Base-by-base conservation (phyloP, 306 rosid species). In the Cucurbita argyrosperma region DNA sequence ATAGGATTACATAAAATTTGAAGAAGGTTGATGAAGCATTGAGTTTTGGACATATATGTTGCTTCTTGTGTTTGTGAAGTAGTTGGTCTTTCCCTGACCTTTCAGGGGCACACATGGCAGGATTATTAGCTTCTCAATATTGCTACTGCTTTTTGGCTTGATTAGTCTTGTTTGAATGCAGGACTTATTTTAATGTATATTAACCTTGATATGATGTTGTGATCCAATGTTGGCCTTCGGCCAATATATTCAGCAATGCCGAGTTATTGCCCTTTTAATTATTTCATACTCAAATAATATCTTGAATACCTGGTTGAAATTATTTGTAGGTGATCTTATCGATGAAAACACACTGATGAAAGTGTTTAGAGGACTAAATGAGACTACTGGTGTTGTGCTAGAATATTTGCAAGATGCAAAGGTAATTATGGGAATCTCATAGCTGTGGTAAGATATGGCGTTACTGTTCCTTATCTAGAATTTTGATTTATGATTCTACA, bases 321-420 rank as follows among this genome's bases (percentile, higher is more conserved):
- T 51, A 71, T 68, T 67, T 77, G 37, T 50, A 89, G 98, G 86
- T 18, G 74, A 79, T 77, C 77, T 82, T 67, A 83, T 90, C 63
- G 82, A 86, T 77, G 98, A 87, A 62, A 78, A 76, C 80, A 87
- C 88, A 19, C 51, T 77, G 42, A 83, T 72, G 70, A 86, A 75
- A 79, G 83, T 89, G 85, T 85, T 90, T 75, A 76, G 49, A 40
- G 97, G 89, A 68, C 96, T 94, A 66, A 85, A 90, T 81, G 97
- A 90, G 88, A 94, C 98, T 39, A 72, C 82, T 80, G 82, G 64
- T 64, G 84, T 88, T 40, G 90, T 90, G 82, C 82, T 94, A 63
- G 97, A 94, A 77, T 94, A 87, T 81, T 84, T 94, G 74, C 90
- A 81, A 86, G 98, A 94, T 79, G 97, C 97, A 35, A 90, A 86